These are phyloP conservation scores for Calonectria pseudoreteaudii DNA, from an alignment of 2,329 filamentous ascomycete genomes.

Conservation along the genomic window DNA sequence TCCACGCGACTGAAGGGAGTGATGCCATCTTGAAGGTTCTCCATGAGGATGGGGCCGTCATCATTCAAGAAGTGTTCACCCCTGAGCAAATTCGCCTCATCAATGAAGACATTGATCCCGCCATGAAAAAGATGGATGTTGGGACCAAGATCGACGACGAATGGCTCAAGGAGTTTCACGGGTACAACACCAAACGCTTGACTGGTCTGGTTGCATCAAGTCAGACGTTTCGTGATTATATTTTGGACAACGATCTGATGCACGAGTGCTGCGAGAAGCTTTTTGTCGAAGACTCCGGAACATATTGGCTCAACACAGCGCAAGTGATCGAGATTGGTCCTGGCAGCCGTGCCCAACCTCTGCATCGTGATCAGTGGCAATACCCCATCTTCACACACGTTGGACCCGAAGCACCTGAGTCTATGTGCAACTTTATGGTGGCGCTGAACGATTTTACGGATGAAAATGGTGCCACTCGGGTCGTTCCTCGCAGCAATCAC, in stretches of 20 bases:
- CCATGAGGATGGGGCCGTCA: background rate
- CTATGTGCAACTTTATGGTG: background rate
- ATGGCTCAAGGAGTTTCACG: background rate
- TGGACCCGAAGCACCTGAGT: background rate
- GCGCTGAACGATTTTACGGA: background rate
- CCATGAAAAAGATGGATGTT: background rate
- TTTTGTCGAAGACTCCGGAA: background rate
- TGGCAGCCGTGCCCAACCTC: background rate
- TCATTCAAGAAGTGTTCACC: background rate
- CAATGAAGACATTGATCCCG: background rate
- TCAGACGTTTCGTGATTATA: background rate
- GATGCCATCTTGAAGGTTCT: background rate
- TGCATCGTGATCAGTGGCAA: background rate
- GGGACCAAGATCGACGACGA: background rate
- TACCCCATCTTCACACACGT: background rate
- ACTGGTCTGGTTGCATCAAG: background rate
- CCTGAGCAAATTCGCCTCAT: background rate
- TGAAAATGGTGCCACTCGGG: background rate
- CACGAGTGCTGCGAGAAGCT: background rate
- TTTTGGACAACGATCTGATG: background rate
- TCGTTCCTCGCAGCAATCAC: background rate
- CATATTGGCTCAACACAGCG: background rate
- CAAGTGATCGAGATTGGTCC: background rate
- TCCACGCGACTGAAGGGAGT: too few species aligned
- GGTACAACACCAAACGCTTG: background rate